These are phyloP conservation scores for Nakazawaea ernobii DNA, from an alignment of 805 yeast genomes.

Conservation along the genomic window DNA sequence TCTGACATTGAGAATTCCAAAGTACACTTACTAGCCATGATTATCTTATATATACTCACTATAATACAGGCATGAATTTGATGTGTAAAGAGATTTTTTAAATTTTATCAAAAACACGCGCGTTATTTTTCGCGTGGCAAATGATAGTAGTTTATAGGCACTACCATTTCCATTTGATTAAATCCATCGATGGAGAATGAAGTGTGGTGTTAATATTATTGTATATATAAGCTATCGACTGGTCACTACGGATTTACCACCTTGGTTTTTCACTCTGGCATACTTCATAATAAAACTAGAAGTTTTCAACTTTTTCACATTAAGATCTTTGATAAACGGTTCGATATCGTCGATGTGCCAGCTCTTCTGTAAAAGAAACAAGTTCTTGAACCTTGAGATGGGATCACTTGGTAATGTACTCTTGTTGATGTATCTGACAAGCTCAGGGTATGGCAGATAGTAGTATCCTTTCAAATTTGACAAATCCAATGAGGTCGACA, in stretches of 20 bases:
- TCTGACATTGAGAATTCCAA: too few species aligned
- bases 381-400: conserved; percentile 39
- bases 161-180: too few species aligned
- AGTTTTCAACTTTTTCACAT: conserved; percentile 43
- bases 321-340: conserved; percentile 60
- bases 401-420: conserved; percentile 43
- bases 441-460: conserved; percentile 35
- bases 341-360: conserved; percentile 61
- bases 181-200: too few species aligned
- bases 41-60: not conserved
- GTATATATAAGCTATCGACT: not conserved
- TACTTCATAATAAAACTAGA: conserved; percentile 59
- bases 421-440: conserved; percentile 49
- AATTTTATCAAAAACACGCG: not conserved
- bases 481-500: conserved; percentile 60
- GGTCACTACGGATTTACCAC: conserved; percentile 1
- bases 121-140: not conserved
- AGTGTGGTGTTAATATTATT: too few species aligned
- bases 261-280: conserved; percentile 44
- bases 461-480: conserved; percentile 48
- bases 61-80: not conserved
- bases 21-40: conserved; percentile 9
- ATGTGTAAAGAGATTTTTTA: not conserved
- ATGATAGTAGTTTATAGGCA: not conserved
- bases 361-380: conserved; percentile 47